phyloP scores from a whole-genome alignment of 139 green algal genomes.

The Penium margaritaceum region DNA sequence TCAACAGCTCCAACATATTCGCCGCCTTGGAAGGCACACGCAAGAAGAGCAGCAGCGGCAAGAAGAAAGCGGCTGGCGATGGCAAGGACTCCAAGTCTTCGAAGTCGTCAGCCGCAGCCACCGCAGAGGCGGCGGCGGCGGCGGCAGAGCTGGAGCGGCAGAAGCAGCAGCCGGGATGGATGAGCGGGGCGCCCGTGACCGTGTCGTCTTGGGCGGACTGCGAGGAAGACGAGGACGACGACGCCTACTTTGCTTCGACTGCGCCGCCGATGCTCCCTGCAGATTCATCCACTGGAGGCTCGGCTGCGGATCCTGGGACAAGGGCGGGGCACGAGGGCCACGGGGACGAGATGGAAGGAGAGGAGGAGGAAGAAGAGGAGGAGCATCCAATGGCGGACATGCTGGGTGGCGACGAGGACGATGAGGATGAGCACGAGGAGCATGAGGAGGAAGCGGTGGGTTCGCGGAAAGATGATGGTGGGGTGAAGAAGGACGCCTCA shows the following conservation, averaged over 20 bases:
- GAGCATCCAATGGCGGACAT: constrained; percentile 26
- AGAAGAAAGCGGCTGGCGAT: no score
- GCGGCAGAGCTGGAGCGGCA: background rate
- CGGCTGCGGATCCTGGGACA: background rate
- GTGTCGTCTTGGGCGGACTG: constrained; percentile 33
- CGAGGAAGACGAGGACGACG: constrained; percentile 30
- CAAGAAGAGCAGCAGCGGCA: constrained; percentile 18
- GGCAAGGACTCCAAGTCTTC: constrained; percentile 15
- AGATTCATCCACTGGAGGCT: no score
- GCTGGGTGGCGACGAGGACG: constrained; percentile 14
- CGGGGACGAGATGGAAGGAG: constrained; percentile 20
- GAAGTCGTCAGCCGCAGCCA: background rate
- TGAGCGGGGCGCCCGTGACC: constrained; percentile 7
- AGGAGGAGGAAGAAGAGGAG: constrained; percentile 27
- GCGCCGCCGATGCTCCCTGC: background rate
- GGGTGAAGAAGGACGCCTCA: constrained; percentile 7
- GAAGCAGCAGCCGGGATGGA: constrained; percentile 24
- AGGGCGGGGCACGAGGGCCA: background rate
- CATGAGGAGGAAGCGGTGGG: background rate
- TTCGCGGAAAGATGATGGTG: background rate
- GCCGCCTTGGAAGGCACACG: constrained; percentile 27
- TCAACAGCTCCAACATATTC: constrained; percentile 42
- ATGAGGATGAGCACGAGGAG: constrained; percentile 23
- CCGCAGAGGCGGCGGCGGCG: constrained; percentile 1
- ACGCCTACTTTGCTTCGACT: constrained; percentile 27